A percentile compares a stretch with the other conserved stretches of the same genome.
These are phyloP conservation scores for Annulohypoxylon bovei DNA, from an alignment of 495 filamentous ascomycete genomes.

Conservation along the genomic window DNA sequence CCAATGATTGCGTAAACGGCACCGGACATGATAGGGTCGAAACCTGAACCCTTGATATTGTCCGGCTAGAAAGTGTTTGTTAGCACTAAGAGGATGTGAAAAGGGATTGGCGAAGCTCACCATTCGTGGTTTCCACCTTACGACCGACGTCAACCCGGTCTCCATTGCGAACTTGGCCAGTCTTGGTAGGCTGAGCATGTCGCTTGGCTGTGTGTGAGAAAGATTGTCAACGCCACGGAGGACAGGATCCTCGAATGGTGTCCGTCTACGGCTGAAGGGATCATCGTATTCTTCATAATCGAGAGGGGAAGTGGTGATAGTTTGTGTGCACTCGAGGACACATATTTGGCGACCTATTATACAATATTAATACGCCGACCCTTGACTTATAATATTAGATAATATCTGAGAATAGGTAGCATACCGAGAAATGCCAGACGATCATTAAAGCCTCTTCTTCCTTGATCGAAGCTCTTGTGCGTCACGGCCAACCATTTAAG, in stretches of 20 bases:
- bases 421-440: conserved; percentile 89
- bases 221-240: conserved; percentile 78
- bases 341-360: conserved; percentile 76
- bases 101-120: conserved; percentile 58
- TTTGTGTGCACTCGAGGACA: conserved; percentile 77
- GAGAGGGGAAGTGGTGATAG: conserved; percentile 64
- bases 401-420: conserved; percentile 28
- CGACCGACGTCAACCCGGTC: conserved; percentile 75
- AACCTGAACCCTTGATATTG: conserved; percentile 75
- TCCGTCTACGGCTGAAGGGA: conserved; percentile 58
- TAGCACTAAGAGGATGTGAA: conserved; percentile 1
- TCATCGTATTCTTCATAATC: conserved; percentile 47
- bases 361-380: conserved; percentile 44
- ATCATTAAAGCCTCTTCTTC: conserved; percentile 92
- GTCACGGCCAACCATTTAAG: conserved; percentile 97
- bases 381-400: background rate
- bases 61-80: conserved; percentile 63
- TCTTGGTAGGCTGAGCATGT: conserved; percentile 66
- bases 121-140: conserved; percentile 87
- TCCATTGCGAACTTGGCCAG: conserved; percentile 71
- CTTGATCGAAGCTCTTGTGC: conserved; percentile 98
- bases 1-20: conserved; percentile 87
- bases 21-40: conserved; percentile 75
- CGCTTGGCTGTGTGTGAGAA: conserved; percentile 61
- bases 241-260: conserved; percentile 77